Evolutionary conservation across 2,329 filamentous ascomycete genomes (phyloP).

Genomic region (Pestalotiopsis sp.): DNA sequence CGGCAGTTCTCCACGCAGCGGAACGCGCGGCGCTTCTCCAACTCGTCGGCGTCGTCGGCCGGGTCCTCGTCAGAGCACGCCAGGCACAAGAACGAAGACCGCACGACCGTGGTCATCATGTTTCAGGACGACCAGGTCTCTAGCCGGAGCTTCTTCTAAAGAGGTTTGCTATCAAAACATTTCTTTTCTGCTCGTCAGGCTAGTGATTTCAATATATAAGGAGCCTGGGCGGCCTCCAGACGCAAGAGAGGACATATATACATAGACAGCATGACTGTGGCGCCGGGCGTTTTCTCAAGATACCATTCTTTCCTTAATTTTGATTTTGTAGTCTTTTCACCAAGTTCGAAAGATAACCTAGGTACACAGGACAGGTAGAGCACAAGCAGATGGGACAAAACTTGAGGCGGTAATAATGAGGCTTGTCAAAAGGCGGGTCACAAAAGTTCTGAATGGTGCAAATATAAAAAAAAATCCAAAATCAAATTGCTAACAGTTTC

Average conservation of each 20-base stretch:
- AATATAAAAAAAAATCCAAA: background rate
- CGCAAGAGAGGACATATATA: background rate
- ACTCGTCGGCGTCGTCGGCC: slow-evolving; percentile 7
- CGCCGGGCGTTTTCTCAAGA: background rate
- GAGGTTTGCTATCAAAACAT: background rate
- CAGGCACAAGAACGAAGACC: slow-evolving; percentile 15
- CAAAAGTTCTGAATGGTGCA: background rate
- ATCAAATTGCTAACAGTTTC: background rate
- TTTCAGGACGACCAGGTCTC: slow-evolving; percentile 18
- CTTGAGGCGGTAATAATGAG: background rate
- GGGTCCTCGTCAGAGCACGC: slow-evolving; percentile 1
- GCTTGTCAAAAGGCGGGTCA: background rate
- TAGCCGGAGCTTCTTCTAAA: background rate
- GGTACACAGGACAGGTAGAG: too few species aligned
- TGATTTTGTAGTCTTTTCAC: background rate
- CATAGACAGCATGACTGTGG: background rate
- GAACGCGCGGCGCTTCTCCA: slow-evolving; percentile 15
- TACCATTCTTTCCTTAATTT: background rate
- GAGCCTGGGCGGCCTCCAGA: background rate
- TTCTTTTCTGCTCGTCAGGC: background rate
- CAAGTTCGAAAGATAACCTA: background rate
- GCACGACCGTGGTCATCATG: slow-evolving; percentile 25
- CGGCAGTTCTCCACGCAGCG: slow-evolving; percentile 9
- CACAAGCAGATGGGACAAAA: background rate
- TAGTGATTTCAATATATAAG: background rate